These are phyloP conservation scores for Sarcodon aspratus DNA, from an alignment of 768 basidiomycete genomes.

Conservation along the genomic window DNA sequence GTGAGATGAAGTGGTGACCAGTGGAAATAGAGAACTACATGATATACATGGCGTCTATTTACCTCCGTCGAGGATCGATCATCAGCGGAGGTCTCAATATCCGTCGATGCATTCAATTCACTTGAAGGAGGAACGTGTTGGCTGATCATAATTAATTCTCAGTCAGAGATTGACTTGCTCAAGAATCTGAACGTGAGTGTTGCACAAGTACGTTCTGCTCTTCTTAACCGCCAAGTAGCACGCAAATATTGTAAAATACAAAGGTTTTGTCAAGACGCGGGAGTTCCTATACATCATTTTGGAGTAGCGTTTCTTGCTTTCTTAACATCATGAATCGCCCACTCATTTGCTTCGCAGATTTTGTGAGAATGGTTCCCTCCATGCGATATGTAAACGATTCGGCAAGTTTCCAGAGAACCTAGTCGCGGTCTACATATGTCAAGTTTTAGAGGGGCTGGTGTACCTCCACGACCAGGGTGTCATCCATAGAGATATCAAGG, in stretches of 20 bases:
- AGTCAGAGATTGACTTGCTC: constrained; percentile 95
- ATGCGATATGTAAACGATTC: constrained; percentile 92
- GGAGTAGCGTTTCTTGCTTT: constrained; percentile 37
- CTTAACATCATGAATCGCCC: background rate
- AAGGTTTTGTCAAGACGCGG: constrained; percentile 91
- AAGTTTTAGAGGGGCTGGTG: constrained; percentile 89
- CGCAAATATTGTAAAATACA: constrained; percentile 97
- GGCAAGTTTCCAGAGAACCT: constrained; percentile 98
- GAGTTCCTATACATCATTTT: constrained; percentile 95
- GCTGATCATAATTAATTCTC: background rate
- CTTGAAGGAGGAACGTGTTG: background rate
- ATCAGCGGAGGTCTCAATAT: too few species aligned
- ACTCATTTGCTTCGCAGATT: constrained; percentile 35
- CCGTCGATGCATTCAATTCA: background rate
- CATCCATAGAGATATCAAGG: constrained; percentile 98
- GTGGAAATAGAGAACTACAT: background rate
- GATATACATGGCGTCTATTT: background rate
- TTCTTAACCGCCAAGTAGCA: constrained; percentile 39
- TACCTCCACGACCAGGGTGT: constrained; percentile 99
- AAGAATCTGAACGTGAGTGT: constrained; percentile 85
- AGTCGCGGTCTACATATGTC: constrained; percentile 93
- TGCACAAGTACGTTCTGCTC: background rate
- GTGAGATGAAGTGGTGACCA: too few species aligned
- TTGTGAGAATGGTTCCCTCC: constrained; percentile 96
- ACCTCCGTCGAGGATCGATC: too few species aligned